Evolutionary conservation across 148 eudicot genomes (phyloP).

Genomic region (Dianthus caryophyllus): DNA sequence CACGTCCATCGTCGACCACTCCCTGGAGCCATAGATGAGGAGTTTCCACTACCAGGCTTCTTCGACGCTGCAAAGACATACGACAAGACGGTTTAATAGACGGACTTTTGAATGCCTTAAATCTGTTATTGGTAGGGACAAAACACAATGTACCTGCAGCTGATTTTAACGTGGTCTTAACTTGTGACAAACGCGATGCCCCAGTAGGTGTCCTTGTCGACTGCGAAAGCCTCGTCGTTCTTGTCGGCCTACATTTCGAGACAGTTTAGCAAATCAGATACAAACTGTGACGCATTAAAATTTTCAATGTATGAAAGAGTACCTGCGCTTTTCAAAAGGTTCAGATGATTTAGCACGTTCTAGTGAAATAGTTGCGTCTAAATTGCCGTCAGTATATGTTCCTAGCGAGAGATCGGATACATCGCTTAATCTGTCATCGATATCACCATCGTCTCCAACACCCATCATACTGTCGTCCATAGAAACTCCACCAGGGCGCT

Average conservation of each 20-base stretch:
- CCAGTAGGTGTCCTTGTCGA: constrained; percentile 29
- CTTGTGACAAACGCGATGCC: constrained; percentile 41
- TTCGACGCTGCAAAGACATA: constrained; percentile 31
- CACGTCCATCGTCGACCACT: neutral
- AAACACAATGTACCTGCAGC: constrained; percentile 26
- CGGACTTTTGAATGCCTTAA: neutral
- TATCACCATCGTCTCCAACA: constrained; percentile 30
- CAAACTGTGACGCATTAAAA: neutral
- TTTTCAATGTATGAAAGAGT: neutral
- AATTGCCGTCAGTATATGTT: constrained; percentile 50
- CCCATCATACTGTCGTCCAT: constrained; percentile 21
- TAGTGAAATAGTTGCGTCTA: constrained; percentile 27
- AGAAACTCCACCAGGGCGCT: constrained; percentile 21
- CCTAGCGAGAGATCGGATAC: constrained; percentile 41
- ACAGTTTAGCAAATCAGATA: neutral
- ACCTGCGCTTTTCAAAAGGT: constrained; percentile 25
- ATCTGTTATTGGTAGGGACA: neutral
- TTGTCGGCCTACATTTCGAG: constrained; percentile 23
- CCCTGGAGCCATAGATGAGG: neutral
- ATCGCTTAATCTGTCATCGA: constrained; percentile 42
- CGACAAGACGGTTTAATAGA: neutral
- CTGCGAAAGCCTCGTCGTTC: constrained; percentile 20
- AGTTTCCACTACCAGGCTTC: neutral
- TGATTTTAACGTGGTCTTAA: constrained; percentile 28
- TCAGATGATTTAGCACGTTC: constrained; percentile 32